These are phyloP conservation scores for Westerdykella sp. DNA, from an alignment of 2,329 filamentous ascomycete species.

Conservation along the genomic window DNA sequence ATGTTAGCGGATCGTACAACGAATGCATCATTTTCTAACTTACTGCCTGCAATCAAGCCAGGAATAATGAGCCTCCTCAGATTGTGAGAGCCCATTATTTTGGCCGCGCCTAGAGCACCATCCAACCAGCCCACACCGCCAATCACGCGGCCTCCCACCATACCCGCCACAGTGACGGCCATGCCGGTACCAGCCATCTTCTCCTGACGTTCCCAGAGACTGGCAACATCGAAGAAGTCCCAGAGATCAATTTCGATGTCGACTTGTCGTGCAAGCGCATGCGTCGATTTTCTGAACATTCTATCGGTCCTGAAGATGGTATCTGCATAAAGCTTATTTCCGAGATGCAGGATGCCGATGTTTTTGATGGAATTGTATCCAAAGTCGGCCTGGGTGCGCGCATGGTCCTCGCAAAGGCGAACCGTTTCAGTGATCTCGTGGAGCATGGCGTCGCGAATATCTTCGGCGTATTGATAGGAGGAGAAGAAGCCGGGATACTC, in stretches of 20 bases:
- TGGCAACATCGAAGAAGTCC: slow-evolving; percentile 89
- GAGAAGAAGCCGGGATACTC: slow-evolving; percentile 79
- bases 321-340: slow-evolving; percentile 71
- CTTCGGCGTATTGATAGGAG: slow-evolving; percentile 88
- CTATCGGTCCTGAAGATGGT: slow-evolving; percentile 84
- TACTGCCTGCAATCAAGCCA: slow-evolving; percentile 71
- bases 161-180: slow-evolving; percentile 84
- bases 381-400: slow-evolving; percentile 66
- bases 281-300: slow-evolving; percentile 84
- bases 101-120: slow-evolving; percentile 73
- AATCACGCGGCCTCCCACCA: slow-evolving; percentile 73
- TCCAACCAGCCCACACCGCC: slow-evolving; percentile 87
- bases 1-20: slow-evolving; percentile 4
- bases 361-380: slow-evolving; percentile 86
- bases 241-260: slow-evolving; percentile 80
- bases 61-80: slow-evolving; percentile 75
- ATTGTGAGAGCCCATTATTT: slow-evolving; percentile 73
- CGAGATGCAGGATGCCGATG: slow-evolving; percentile 80
- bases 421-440: slow-evolving; percentile 79
- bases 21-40: slow-evolving; percentile 36
- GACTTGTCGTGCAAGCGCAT: slow-evolving; percentile 76
- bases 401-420: slow-evolving; percentile 73
- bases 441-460: slow-evolving; percentile 86
- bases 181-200: slow-evolving; percentile 92
- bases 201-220: slow-evolving; percentile 81